phyloP scores from a whole-genome alignment of 2,329 filamentous ascomycete genomes.

The Penicillium sp. region DNA sequence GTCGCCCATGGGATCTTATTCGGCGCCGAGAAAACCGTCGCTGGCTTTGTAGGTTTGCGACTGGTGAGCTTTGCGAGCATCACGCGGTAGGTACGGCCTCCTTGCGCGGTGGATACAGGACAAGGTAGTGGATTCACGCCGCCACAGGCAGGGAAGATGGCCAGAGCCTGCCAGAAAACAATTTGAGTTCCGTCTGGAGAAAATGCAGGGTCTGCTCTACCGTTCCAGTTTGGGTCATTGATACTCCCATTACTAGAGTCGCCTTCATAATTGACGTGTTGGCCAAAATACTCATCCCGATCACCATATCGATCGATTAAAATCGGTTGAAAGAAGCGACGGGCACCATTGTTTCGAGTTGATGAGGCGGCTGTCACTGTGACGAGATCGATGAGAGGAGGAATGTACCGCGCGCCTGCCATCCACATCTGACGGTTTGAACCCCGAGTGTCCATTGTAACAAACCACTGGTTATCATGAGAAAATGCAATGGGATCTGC shows the following conservation, averaged over 20 bases:
- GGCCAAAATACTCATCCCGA: slow-evolving; percentile 50
- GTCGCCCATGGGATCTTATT: slow-evolving; percentile 23
- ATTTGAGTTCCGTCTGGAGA: slow-evolving; percentile 47
- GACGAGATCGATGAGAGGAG: slow-evolving; percentile 46
- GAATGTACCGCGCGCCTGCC: slow-evolving; percentile 33
- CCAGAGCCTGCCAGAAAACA: slow-evolving; percentile 49
- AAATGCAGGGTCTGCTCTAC: slow-evolving; percentile 45
- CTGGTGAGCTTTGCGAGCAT: slow-evolving; percentile 48
- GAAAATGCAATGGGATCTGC: slow-evolving; percentile 17
- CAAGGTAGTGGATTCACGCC: slow-evolving; percentile 50
- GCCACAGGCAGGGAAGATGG: slow-evolving; percentile 47
- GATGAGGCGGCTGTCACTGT: slow-evolving; percentile 40
- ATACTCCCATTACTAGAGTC: slow-evolving; percentile 39
- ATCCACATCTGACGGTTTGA: slow-evolving; percentile 21
- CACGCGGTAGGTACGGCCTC: slow-evolving; percentile 44
- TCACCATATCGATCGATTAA: slow-evolving; percentile 52
- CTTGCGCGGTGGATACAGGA: slow-evolving; percentile 43
- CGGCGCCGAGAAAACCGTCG: not conserved
- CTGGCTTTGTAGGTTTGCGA: slow-evolving; percentile 30
- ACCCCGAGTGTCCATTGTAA: slow-evolving; percentile 18
- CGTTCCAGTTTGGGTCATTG: slow-evolving; percentile 55
- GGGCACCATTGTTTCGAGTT: slow-evolving; percentile 51
- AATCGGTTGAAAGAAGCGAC: slow-evolving; percentile 53
- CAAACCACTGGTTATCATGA: slow-evolving; percentile 16
- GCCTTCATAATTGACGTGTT: slow-evolving; percentile 47